These are phyloP conservation scores for Cercospora brassicicola DNA, from an alignment of 2,329 filamentous ascomycete genomes.

Conservation along the genomic window DNA sequence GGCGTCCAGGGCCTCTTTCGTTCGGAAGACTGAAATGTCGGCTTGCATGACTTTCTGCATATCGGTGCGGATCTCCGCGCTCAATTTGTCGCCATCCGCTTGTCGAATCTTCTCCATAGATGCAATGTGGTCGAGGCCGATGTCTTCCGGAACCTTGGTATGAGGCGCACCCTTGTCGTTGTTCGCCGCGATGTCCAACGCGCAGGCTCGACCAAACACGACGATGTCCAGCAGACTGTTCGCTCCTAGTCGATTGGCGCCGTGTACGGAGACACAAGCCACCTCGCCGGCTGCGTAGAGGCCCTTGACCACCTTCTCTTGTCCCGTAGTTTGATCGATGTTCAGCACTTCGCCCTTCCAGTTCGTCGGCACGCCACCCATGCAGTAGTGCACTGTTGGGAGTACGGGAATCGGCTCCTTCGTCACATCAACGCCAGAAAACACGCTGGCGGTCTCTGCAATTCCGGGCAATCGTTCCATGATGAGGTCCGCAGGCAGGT, in stretches of 20 bases:
- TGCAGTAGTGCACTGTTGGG: constrained; percentile 55
- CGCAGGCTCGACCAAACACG: constrained; percentile 52
- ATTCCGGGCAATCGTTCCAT: constrained; percentile 52
- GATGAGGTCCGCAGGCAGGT: constrained; percentile 50
- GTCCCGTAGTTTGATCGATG: constrained; percentile 39
- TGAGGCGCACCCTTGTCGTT: constrained; percentile 43
- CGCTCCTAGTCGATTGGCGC: constrained; percentile 51
- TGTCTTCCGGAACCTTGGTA: constrained; percentile 36
- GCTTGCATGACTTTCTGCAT: constrained; percentile 53
- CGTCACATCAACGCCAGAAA: constrained; percentile 53
- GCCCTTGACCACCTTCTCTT: constrained; percentile 47
- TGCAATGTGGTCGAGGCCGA: constrained; percentile 32
- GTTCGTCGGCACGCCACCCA: constrained; percentile 54
- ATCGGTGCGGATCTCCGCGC: constrained; percentile 42
- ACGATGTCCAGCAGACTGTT: constrained; percentile 54
- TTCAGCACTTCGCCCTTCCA: constrained; percentile 51
- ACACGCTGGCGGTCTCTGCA: constrained; percentile 53
- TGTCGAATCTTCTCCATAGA: constrained; percentile 42
- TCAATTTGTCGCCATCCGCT: constrained; percentile 42
- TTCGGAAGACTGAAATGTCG: constrained; percentile 51
- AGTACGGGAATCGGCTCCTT: constrained; percentile 52
- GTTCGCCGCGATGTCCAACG: constrained; percentile 45
- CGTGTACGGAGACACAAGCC: constrained; percentile 53
- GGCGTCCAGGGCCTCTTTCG: constrained; percentile 39
- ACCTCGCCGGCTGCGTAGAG: constrained; percentile 53